A percentile compares a stretch with the other conserved stretches of the same genome.
phyloP scores from a whole-genome alignment of 1,284 basidiomycete genomes.

The Cutaneotrichosporon sp. region DNA sequence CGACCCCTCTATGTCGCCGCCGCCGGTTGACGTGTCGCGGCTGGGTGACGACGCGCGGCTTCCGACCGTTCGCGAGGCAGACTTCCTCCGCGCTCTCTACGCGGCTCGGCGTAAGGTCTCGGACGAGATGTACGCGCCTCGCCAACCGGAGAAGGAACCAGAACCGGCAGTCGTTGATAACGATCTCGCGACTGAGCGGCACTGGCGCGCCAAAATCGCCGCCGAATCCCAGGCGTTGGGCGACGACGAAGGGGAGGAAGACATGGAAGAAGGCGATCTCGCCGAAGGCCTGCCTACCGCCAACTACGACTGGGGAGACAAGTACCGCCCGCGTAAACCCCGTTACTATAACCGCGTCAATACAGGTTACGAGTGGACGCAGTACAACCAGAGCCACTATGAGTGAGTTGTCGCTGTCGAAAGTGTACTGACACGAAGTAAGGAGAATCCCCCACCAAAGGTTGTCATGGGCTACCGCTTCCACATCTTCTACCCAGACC shows the following conservation, averaged over 20 bases:
- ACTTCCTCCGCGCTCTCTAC: slow-evolving; percentile 55
- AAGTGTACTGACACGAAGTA: slow-evolving; percentile 46
- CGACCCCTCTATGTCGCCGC: slow-evolving; percentile 75
- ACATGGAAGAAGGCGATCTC: slow-evolving; percentile 61
- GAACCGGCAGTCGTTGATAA: slow-evolving; percentile 37
- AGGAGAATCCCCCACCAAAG: slow-evolving; percentile 94
- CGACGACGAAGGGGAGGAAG: slow-evolving; percentile 61
- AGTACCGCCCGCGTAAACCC: slow-evolving; percentile 96
- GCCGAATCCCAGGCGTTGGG: slow-evolving; percentile 33
- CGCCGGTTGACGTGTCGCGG: slow-evolving; percentile 62
- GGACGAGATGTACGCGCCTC: slow-evolving; percentile 72
- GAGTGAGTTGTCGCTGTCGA: slow-evolving; percentile 62
- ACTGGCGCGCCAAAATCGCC: slow-evolving; percentile 63
- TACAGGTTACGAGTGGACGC: slow-evolving; percentile 99
- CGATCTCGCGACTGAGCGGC: slow-evolving; percentile 75
- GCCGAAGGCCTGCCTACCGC: slow-evolving; percentile 61
- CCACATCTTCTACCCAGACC: slow-evolving; percentile 50
- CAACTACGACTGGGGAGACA: slow-evolving; percentile 99
- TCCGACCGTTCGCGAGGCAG: slow-evolving; percentile 64
- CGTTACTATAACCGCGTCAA: slow-evolving; percentile 98
- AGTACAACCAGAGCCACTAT: slow-evolving; percentile 98
- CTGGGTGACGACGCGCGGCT: slow-evolving; percentile 73
- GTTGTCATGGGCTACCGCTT: slow-evolving; percentile 98
- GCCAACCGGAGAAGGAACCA: background rate
- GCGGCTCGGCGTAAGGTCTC: slow-evolving; percentile 66